phyloP scores from a whole-genome alignment of 345 rosid species.

The Hevea brasiliensis region DNA sequence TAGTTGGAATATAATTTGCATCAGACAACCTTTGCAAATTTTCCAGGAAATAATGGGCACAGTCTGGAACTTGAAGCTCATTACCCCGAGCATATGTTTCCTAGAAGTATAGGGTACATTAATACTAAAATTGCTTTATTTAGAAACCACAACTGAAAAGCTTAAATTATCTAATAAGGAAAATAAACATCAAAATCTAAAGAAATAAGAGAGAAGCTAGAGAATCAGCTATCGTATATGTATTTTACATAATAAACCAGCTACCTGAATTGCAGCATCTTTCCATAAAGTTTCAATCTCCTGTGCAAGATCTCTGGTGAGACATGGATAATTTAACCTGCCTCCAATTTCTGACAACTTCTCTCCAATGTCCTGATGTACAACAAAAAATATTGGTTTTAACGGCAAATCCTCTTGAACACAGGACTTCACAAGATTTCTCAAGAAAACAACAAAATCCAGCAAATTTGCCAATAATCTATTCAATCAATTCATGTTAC shows the following conservation, averaged over 20 bases:
- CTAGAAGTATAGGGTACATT: constrained; percentile 40
- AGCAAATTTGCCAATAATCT: not conserved
- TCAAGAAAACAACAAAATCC: not conserved
- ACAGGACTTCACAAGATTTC: not conserved
- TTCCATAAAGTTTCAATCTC: constrained; percentile 88
- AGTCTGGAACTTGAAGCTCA: constrained; percentile 96
- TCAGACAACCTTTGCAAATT: constrained; percentile 79
- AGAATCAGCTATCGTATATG: not conserved
- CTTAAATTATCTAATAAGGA: not conserved
- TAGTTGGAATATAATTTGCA: constrained; percentile 79
- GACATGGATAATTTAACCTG: constrained; percentile 66
- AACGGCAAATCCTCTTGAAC: constrained; percentile 5
- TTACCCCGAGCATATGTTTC: constrained; percentile 80
- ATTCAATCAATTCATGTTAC: not conserved
- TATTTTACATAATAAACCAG: constrained; percentile 13
- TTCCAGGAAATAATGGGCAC: constrained; percentile 88
- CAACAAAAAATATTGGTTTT: constrained; percentile 7
- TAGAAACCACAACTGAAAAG: not conserved
- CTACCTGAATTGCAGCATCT: constrained; percentile 92
- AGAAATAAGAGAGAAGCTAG: not conserved
- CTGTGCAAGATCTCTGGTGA: constrained; percentile 70
- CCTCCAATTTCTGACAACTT: constrained; percentile 80
- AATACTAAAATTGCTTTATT: not conserved
- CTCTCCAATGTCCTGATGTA: constrained; percentile 69
- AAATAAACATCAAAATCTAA: not conserved